Evolutionary conservation across 306 rosid genomes (phyloP), one percentile per base, ranked within the genome.

Genomic region (Urtica urens): DNA sequence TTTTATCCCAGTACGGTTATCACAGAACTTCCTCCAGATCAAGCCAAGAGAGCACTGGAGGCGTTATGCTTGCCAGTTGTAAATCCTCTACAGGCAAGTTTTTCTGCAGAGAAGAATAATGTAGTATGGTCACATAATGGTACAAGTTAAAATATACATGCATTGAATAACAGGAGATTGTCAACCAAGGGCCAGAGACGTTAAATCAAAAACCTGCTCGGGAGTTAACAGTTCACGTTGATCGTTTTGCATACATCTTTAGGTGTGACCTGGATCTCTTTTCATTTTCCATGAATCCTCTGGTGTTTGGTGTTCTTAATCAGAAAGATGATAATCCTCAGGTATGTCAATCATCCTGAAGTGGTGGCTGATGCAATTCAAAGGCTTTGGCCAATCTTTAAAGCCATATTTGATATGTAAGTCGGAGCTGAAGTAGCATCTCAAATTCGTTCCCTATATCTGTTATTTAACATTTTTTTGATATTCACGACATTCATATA

Each of bases 351-450:
- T 51, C 96, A 86, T 64, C 93, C 99, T 28, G 88, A 86, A 76
- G 96, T 85, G 15, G 99, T 92, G 68, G 99, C 99, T 34, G 93
- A 92, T 74, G 93, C 96, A 46, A 78, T 92, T 66, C 94, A 82
- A 68, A 75, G 80, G 58, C 80, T 92, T 23, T 92, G 99, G 99
- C 93, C 96, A 65, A 71, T 92, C 74, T 92, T 92, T 46, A 92
- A 86, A 72, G 81, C 93, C 64, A 80, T 92, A 63, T 92, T 92
- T 74, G 99, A 92, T 70, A 65, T 82, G 99, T 92, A 60, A 86
- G 96, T 59, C 22, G 33, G 23, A 59, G 33, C 50, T 68, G 39
- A 53, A 62, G 7, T 13, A 35, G 15, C n/a, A n/a, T 46, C 41
- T 37, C 21, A 28, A 50, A 23, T 40, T 3, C 26, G 52, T 38